Base-by-base conservation (phyloP, 176 grass and related monocot genomes). In the Carex kokanica region DNA sequence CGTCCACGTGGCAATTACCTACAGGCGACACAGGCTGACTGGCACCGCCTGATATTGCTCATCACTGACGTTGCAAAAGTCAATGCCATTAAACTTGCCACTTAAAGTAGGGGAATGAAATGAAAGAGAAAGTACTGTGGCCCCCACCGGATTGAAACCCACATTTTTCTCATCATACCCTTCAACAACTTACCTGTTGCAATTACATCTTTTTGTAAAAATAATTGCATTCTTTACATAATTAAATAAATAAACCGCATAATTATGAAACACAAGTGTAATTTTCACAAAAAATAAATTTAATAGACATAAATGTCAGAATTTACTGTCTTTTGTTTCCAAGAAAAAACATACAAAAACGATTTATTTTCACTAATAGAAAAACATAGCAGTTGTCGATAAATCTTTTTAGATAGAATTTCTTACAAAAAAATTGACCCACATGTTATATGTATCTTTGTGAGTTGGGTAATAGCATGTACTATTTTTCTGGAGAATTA, bases 21-120 rank as follows among this genome's bases (percentile, higher is more conserved):
- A 77, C 0, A 6, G 13, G 73, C 8, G 20, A 32, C 49, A 7
- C n/a, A 52, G 72, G 4, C 47, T 38, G 36, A 38, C 45, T 54
- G 47, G 49, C 73, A 77, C 23, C 14, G 13, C 64, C 24, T 77
- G 73, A 77, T 56, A 16, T 53, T 55, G 73, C 73, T 31, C 47
- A 55, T 55, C 73, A 77, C 47, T 56, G 78, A 63, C 20, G 31
- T 80, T 63, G 31, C 32, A 81, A 81, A 81, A 81, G 78, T 81
- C 78, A 59, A 81, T 81, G 31, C 78, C 78, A 81, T 61, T 81
- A 81, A 81, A 60, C 25, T 81, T 81, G 32, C 78, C 1, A 43
- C 78, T 24, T 45, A 81, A 81, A 81, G 78, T n/a, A 61, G 31
- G 10, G 78, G 31, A 21, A 20, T 60, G 56, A 59, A 62, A 61